Evolutionary conservation across 768 basidiomycete species (phyloP).

Genomic region (Lactarius vividus): DNA sequence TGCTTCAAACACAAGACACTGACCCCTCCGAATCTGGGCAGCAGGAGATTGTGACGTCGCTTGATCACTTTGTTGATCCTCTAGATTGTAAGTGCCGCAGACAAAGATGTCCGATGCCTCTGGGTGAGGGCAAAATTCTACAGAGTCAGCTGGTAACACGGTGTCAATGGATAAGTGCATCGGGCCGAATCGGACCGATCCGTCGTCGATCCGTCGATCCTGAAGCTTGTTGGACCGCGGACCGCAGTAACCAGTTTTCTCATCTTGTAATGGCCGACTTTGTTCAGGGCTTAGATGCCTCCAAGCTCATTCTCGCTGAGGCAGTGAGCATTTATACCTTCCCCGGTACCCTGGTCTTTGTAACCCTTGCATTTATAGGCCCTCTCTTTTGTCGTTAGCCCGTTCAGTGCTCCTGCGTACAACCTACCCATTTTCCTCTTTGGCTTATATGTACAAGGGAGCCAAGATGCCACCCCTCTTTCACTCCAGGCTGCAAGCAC

Average conservation of each 20-base stretch:
- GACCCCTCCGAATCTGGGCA: slow-evolving; percentile 55
- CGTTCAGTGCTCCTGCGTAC: slow-evolving; percentile 62
- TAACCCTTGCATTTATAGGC: slow-evolving; percentile 38
- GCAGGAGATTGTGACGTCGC: slow-evolving; percentile 9
- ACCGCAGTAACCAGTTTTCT: background rate
- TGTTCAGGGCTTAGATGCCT: slow-evolving; percentile 66
- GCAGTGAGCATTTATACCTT: slow-evolving; percentile 42
- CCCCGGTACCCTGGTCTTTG: background rate
- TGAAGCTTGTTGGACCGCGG: background rate
- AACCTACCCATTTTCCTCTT: slow-evolving; percentile 85
- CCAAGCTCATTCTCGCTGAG: slow-evolving; percentile 61
- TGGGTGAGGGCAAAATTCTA: slow-evolving; percentile 85
- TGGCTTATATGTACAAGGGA: slow-evolving; percentile 71
- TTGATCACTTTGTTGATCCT: slow-evolving; percentile 34
- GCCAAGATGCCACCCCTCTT: slow-evolving; percentile 52
- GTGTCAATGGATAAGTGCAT: slow-evolving; percentile 50
- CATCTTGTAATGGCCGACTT: slow-evolving; percentile 53
- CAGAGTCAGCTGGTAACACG: slow-evolving; percentile 79
- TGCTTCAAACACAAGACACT: slow-evolving; percentile 67
- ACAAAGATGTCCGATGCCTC: slow-evolving; percentile 62
- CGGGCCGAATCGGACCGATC: background rate
- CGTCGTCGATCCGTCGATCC: background rate
- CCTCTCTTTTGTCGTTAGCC: slow-evolving; percentile 55
- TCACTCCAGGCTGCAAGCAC: slow-evolving; percentile 59
- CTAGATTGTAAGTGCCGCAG: slow-evolving; percentile 90